Conservation (phyloP, 2,329 filamentous ascomycete genomes). For the Corynespora cassiicola region DNA sequence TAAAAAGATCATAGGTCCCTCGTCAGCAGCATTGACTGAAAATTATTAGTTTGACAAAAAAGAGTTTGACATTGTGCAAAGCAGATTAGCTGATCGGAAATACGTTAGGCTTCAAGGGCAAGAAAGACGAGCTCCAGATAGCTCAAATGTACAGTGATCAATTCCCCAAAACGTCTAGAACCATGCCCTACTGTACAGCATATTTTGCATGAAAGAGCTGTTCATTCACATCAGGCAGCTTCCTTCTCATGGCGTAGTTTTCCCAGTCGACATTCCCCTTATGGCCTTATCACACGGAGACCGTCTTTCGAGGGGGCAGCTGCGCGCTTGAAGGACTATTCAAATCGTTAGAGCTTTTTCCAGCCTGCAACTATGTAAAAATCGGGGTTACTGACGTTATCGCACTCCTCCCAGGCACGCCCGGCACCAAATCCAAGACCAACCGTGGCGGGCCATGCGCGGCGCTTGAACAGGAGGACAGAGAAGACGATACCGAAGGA, state of each 20-base stretch:
- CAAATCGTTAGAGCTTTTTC: slow-evolving; percentile 3
- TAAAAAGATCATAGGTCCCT: too few relatives aligned
- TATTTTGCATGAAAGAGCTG: slow-evolving; percentile 20
- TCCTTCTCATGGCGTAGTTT: slow-evolving; percentile 3
- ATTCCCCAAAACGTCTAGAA: slow-evolving; percentile 37
- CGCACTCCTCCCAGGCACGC: slow-evolving; percentile 97
- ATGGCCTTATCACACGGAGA: slow-evolving; percentile 55
- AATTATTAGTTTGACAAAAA: too few relatives aligned
- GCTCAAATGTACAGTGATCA: slow-evolving; percentile 34
- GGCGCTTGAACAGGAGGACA: slow-evolving; percentile 95
- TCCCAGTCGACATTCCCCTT: slow-evolving; percentile 13
- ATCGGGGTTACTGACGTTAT: slow-evolving; percentile 62
- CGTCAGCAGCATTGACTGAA: too few relatives aligned
- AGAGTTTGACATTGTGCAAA: too few relatives aligned
- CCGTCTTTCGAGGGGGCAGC: slow-evolving; percentile 56
- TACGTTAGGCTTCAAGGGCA: too few relatives aligned
- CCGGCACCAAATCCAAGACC: slow-evolving; percentile 95
- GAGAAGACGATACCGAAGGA: slow-evolving; percentile 99
- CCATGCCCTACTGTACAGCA: slow-evolving; percentile 45
- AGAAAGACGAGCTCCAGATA: too few relatives aligned
- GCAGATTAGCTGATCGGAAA: too few relatives aligned
- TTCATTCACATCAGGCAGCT: not conserved
- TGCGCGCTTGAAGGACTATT: slow-evolving; percentile 60
- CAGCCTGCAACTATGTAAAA: not conserved
- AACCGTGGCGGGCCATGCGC: slow-evolving; percentile 96